Evolutionary conservation across 371 early-diverging fungal genomes (phyloP).

Genomic region (Saksenaea vasiformis): DNA sequence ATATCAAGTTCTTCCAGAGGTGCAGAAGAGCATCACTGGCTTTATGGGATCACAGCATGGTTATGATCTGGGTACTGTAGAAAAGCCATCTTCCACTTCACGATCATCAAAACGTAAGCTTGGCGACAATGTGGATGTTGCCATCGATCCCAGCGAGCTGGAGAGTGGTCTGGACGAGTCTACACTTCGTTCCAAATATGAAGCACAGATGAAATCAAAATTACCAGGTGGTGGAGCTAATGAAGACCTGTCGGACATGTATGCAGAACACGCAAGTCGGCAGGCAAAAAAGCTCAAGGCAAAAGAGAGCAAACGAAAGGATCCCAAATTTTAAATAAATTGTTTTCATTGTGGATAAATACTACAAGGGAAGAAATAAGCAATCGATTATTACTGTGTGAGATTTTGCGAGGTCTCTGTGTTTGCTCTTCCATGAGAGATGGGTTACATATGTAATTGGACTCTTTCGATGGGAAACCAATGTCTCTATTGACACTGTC

Average conservation of each 20-base stretch:
- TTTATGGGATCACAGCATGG: conserved; percentile 95
- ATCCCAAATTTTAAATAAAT: conserved; percentile 70
- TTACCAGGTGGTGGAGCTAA: conserved; percentile 35
- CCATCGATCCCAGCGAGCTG: conserved; percentile 77
- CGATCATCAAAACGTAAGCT: conserved; percentile 53
- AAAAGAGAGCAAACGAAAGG: conserved; percentile 65
- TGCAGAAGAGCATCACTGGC: conserved; percentile 72
- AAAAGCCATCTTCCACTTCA: conserved; percentile 26
- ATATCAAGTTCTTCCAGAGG: conserved; percentile 89
- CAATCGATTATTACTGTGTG: too few relatives aligned
- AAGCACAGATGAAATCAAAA: conserved; percentile 61
- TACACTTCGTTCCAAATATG: conserved; percentile 72
- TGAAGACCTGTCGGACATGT: conserved; percentile 87
- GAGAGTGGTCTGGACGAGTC: conserved; percentile 71
- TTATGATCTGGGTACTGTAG: conserved; percentile 73
- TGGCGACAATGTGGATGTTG: conserved; percentile 67
- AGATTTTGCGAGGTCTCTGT: too few relatives aligned
- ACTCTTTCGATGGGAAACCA: too few relatives aligned
- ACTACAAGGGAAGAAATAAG: neutral
- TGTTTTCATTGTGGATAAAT: neutral
- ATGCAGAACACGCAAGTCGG: conserved; percentile 78
- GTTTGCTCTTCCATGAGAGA: too few relatives aligned
- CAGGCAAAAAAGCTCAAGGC: conserved; percentile 72
- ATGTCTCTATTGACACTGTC: too few relatives aligned
- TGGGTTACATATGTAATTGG: too few relatives aligned